Conservation (phyloP, 1,139 yeast species). For the Protomyces macrosporus region DNA sequence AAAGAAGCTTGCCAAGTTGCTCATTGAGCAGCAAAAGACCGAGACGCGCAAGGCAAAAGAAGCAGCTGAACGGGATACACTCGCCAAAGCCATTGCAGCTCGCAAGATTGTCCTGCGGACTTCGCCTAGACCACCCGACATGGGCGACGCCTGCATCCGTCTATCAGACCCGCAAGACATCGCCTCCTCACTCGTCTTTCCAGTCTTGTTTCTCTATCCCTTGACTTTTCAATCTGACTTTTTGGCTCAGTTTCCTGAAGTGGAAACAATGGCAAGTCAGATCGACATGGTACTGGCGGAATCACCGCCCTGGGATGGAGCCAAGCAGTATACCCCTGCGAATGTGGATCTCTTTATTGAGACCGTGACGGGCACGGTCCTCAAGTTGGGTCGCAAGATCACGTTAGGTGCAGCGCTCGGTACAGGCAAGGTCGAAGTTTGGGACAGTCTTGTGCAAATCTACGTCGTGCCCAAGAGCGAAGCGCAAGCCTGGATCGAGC, state of each 20-base stretch:
- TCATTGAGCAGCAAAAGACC: constrained; percentile 38
- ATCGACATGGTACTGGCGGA: constrained; percentile 50
- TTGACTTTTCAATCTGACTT: constrained; percentile 79
- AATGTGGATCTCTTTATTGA: constrained; percentile 73
- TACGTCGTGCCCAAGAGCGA: constrained; percentile 75
- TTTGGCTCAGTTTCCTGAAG: constrained; percentile 66
- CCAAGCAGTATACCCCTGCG: constrained; percentile 51
- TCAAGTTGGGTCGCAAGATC: constrained; percentile 76
- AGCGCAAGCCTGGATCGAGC: constrained; percentile 61
- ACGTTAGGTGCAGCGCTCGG: constrained; percentile 58
- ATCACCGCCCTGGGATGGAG: constrained; percentile 67
- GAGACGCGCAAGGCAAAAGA: constrained; percentile 37
- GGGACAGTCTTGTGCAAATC: constrained; percentile 67
- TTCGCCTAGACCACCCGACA: constrained; percentile 28
- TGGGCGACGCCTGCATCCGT: constrained; percentile 40
- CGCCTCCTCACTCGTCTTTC: constrained; percentile 72
- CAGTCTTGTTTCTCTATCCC: constrained; percentile 78
- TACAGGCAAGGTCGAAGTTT: constrained; percentile 54
- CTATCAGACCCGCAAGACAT: constrained; percentile 69
- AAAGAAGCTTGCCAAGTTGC: constrained; percentile 33
- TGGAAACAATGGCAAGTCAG: constrained; percentile 47
- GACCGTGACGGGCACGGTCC: constrained; percentile 60
- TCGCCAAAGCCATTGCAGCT: constrained; percentile 11
- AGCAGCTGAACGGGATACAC: constrained; percentile 29
- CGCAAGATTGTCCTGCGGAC: constrained; percentile 12